Base-by-base conservation (phyloP, 768 basidiomycete species). In the Tricholoma sp. region DNA sequence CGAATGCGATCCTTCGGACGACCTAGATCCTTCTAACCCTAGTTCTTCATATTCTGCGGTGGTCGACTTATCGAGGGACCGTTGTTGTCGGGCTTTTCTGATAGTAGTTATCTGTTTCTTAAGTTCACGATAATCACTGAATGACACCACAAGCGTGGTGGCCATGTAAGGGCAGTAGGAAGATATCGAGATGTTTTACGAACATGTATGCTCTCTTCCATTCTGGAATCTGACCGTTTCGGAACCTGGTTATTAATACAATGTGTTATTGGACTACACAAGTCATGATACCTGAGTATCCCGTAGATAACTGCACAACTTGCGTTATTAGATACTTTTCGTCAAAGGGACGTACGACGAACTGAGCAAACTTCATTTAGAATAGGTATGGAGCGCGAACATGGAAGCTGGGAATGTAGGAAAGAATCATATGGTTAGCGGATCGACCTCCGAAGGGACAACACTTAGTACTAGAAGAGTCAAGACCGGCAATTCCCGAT, bases 191-290 rank as follows among this genome's bases (percentile, higher is more conserved):
- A 57, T 50, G 18, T 11, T 52, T 11, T 19, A 68, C 74, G 39
- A 57, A 82, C 85, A 87, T 85, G 66, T 88, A 86, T 2, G 82
- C 84, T 62, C 75, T 81, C 61, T 83, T 83, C 86, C 86, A 91
- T 70, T 91, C 89, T 1, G 87, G 83, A 24, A 79, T 84, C 89
- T 90, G 56, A 46, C 11, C 56, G 56, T 16, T 56, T 22, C 34
- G 21, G 6, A 39, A 27, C 2, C 3, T 50, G 10, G 43, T 47
- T 21, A 47, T 14, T 41, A 29, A 12, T 24, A n/a, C 14, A 43
- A 14, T 14, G 5, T 32, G 8, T 10, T 45, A 24, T 22, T 31
- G 24, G n/a, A 35, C 16, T 39, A 5, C 24, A 2, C 50, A 35
- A 41, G 52, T 67, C 46, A 37, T 2, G 24, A 5, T 61, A 82